Percentiles rank a stretch among this genome's conserved stretches.
phyloP scores from a whole-genome alignment of 2,329 filamentous ascomycete genomes.

The Claviceps fusiformis region DNA sequence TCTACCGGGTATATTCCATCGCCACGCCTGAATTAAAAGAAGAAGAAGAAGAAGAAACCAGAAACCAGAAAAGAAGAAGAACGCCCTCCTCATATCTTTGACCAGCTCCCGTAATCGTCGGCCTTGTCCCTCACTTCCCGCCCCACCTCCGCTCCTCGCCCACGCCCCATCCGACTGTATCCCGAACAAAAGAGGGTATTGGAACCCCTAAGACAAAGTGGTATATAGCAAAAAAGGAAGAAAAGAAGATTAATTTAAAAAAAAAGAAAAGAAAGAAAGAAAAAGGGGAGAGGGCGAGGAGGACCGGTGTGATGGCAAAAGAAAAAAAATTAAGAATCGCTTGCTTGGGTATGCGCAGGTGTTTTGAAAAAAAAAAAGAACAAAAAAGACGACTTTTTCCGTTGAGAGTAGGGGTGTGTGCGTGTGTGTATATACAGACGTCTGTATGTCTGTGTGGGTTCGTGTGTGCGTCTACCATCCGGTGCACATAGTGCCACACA shows the following conservation, averaged over 20 bases:
- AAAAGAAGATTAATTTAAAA: background rate
- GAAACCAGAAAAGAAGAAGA: no score
- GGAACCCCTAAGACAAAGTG: background rate
- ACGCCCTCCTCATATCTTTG: no score
- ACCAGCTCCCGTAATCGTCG: no score
- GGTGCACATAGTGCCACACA: no score
- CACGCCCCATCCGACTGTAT: no score
- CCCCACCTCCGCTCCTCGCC: no score
- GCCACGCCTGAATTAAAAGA: no score
- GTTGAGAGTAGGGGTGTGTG: background rate
- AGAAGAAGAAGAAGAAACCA: no score
- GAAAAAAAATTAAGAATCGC: background rate
- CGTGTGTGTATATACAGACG: background rate
- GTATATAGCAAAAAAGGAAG: background rate
- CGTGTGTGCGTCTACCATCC: background rate
- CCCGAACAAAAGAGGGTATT: no score
- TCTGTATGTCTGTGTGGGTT: background rate
- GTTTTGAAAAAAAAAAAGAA: background rate
- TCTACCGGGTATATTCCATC: no score
- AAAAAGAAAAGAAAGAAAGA: no score
- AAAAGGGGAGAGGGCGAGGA: background rate
- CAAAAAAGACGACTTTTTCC: background rate
- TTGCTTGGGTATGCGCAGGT: background rate
- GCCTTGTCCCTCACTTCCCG: no score
- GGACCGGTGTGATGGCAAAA: background rate